Base-by-base conservation (phyloP, 495 filamentous ascomycete genomes). In the Cercophora scortea region DNA sequence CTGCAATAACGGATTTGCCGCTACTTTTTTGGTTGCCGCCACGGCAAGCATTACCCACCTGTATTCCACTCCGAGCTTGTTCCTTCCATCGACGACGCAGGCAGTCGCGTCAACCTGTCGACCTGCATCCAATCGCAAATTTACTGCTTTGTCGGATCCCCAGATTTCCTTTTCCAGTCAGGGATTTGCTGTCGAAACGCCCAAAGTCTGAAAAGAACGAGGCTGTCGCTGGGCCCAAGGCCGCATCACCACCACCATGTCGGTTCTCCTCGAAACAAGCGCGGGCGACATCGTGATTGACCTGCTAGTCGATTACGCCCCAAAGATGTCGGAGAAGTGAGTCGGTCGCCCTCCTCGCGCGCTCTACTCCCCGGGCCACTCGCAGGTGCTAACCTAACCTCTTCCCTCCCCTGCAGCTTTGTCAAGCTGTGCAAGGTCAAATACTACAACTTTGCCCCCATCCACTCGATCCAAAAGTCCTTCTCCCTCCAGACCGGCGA, bases 401-500 rank as follows among this genome's bases (percentile, higher is more conserved):
- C 25, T 5, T 2, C 25, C 25, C 25, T 25, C 2, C 25, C 53
- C 47, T 66, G 40, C 76, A 95, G 90, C 79, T 96, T 96, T 71
- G 74, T 96, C 19, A 96, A 96, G 81, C 87, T 96, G 60, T 96
- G 91, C 80, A 95, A 95, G 66, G 74, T 89, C 69, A 96, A 95
- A 74, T 96, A 96, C 71, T 96, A 96, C 81, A 96, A 96, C 75
- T 96, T 90, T 66, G 84, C 90, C 32, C 91, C 91, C 36, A 71
- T 96, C 50, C 84, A 94, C 71, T 86, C 82, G 56, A 80, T 96
- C 46, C 91, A 95, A 65, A 88, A 88, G 60, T 82, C 88, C 65
- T 95, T 95, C 72, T 90, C 90, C 50, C 95, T 95, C 69, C 91
- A 96, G 62, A 93, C 91, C 50, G 91, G 91, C 58, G 91, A 96